phyloP scores from a whole-genome alignment of 306 rosid genomes.

The Sindora glabra region DNA sequence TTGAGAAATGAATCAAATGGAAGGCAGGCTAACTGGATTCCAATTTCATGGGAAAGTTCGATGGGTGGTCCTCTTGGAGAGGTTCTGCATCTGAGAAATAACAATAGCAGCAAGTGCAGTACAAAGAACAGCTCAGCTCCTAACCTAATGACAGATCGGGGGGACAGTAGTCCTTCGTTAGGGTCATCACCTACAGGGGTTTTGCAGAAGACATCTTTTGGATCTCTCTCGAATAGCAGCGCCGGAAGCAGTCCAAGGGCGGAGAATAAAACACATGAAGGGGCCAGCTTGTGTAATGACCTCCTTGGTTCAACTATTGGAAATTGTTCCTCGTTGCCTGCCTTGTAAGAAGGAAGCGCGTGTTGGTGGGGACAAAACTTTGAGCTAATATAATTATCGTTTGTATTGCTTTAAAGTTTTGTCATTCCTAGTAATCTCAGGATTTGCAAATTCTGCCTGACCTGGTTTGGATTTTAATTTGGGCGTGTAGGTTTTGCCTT shows the following conservation, averaged over 20 bases:
- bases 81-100: constrained; percentile 56
- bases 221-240: constrained; percentile 81
- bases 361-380: background rate
- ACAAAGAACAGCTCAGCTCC: constrained; percentile 58
- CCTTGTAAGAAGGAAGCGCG: constrained; percentile 10
- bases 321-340: constrained; percentile 32
- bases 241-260: constrained; percentile 91
- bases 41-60: constrained; percentile 72
- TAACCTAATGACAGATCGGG: constrained; percentile 64
- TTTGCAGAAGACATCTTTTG: constrained; percentile 63
- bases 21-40: constrained; percentile 68
- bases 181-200: constrained; percentile 93
- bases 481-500: constrained; percentile 8
- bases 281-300: constrained; percentile 59
- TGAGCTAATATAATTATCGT: too few relatives aligned
- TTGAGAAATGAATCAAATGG: constrained; percentile 24
- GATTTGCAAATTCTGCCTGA: background rate
- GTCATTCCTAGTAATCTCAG: background rate
- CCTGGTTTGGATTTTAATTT: background rate
- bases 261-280: constrained; percentile 53
- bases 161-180: constrained; percentile 70
- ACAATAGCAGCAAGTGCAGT: constrained; percentile 21
- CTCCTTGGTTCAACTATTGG: constrained; percentile 43
- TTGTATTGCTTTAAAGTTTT: too few relatives aligned
- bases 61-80: constrained; percentile 95